phyloP scores from a whole-genome alignment of 208 protist genomes.

The Wallacemonas sp. region DNA sequence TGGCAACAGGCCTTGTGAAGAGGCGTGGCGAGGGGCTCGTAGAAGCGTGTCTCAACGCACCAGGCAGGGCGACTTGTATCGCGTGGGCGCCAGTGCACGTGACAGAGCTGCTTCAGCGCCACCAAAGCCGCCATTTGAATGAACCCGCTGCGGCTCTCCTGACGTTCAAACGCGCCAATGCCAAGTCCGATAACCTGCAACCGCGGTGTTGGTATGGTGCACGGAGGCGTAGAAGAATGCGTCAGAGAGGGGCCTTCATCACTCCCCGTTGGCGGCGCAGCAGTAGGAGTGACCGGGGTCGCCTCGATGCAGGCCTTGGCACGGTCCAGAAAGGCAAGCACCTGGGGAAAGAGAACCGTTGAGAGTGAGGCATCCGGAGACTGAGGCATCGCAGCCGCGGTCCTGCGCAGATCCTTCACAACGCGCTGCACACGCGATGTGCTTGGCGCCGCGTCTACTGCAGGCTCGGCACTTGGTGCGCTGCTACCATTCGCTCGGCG shows the following conservation, averaged over 20 bases:
- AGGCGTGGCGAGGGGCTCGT: constrained; percentile 20
- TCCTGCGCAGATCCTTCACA: constrained; percentile 24
- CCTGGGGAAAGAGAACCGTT: background rate
- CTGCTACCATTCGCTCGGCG: too few relatives aligned
- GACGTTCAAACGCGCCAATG: constrained; percentile 46
- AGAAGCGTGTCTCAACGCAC: constrained; percentile 12
- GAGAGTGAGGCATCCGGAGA: background rate
- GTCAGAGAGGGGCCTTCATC: too few relatives aligned
- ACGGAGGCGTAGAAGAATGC: too few relatives aligned
- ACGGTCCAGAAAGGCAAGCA: background rate
- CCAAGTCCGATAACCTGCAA: constrained; percentile 41
- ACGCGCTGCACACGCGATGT: constrained; percentile 8
- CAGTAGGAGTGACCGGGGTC: background rate
- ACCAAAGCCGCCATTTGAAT: constrained; percentile 60
- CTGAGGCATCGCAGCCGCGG: constrained; percentile 15
- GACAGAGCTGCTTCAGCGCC: constrained; percentile 27
- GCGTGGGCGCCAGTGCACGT: background rate
- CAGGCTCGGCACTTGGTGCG: background rate
- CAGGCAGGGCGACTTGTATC: background rate
- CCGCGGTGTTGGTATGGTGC: background rate
- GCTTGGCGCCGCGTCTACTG: background rate
- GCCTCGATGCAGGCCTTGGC: background rate
- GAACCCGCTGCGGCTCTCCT: constrained; percentile 39
- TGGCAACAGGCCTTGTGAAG: constrained; percentile 42
- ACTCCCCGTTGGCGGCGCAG: background rate